Evolutionary conservation across 805 yeast genomes (phyloP), one percentile per base, ranked within the genome.

Genomic region (Starmerella stigmatis): DNA sequence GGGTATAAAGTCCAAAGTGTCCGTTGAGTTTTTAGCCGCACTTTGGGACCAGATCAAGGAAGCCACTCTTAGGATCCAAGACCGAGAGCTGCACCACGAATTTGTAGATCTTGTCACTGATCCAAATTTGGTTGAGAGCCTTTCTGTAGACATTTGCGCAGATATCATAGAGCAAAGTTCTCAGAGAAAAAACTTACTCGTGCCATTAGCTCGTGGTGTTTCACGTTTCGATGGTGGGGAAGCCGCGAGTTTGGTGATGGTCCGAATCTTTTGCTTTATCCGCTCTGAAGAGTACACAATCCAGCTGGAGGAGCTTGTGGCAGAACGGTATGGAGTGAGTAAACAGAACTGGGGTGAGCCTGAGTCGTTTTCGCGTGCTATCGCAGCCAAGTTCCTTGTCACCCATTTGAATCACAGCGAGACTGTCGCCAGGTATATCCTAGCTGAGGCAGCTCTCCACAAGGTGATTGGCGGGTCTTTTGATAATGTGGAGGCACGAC

Each of bases 171-270:
- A 48, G 12, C 57, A 53, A 16, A 53, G 65, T 45, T 68, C 58
- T 44, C 78, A 83, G 0, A 72, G 94, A 60, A 74, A 94, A 52
- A 70, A 81, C 2, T 63, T 86, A 7, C 61, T 85, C 20, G 88
- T 94, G 0, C 54, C 69, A 1, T 58, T 86, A 10, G 67, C 81
- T 9, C 60, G 60, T 22, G 57, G 65, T 5, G 52, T 86, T 3
- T 65, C 70, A 5, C 40, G 52, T 3, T 43, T 21, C 21, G 31
- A 22, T 7, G 13, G 20, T 6, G 42, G 11, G 6, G 13, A 19
- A 9, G 43, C 47, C 2, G 48, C 82, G 0, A 66, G 71, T 4
- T 62, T 66, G 9, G 46, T 79, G 0, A 55, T 83, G 42, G 68
- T 73, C 1, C 60, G 65, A 5, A 63, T 71, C 0, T 67, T 71